phyloP scores from a whole-genome alignment of 768 basidiomycete genomes.

The Lactifluus volemus region DNA sequence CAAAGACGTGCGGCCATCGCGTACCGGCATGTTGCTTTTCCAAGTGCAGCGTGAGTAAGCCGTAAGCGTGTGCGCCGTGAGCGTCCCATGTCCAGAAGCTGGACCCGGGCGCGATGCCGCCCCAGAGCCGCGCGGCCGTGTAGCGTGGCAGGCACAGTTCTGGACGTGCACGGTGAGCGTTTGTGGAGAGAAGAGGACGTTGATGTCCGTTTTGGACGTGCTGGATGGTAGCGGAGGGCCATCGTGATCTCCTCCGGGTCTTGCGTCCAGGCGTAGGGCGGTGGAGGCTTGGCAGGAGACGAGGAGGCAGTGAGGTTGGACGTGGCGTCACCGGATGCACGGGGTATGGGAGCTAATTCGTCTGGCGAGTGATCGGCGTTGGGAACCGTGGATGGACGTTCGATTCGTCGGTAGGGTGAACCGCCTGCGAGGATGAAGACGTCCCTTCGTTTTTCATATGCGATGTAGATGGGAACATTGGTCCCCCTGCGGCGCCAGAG shows the following conservation, averaged over 20 bases:
- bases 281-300: slow-evolving; percentile 47
- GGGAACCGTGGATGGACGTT: slow-evolving; percentile 25
- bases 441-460: slow-evolving; percentile 37
- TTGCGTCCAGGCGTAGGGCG: slow-evolving; percentile 92
- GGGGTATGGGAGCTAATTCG: slow-evolving; percentile 64
- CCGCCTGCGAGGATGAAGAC: slow-evolving; percentile 52
- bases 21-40: slow-evolving; percentile 80
- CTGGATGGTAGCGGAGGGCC: slow-evolving; percentile 71
- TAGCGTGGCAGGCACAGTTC: slow-evolving; percentile 40
- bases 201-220: slow-evolving; percentile 55
- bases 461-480: slow-evolving; percentile 56
- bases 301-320: slow-evolving; percentile 22
- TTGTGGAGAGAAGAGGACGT: slow-evolving; percentile 53
- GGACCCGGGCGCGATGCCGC: slow-evolving; percentile 60
- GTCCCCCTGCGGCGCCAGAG: slow-evolving; percentile 64
- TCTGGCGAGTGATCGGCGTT: slow-evolving; percentile 51
- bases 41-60: slow-evolving; percentile 72
- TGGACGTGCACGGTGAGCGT: slow-evolving; percentile 59
- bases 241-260: slow-evolving; percentile 75
- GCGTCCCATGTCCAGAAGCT: slow-evolving; percentile 93
- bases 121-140: slow-evolving; percentile 67
- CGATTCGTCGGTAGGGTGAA: slow-evolving; percentile 41
- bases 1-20: slow-evolving; percentile 84
- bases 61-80: slow-evolving; percentile 57
- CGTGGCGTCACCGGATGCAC: slow-evolving; percentile 29